Evolutionary conservation across 352 stramenopile species (phyloP).

Genomic region (Globisporangium paroecandrum): DNA sequence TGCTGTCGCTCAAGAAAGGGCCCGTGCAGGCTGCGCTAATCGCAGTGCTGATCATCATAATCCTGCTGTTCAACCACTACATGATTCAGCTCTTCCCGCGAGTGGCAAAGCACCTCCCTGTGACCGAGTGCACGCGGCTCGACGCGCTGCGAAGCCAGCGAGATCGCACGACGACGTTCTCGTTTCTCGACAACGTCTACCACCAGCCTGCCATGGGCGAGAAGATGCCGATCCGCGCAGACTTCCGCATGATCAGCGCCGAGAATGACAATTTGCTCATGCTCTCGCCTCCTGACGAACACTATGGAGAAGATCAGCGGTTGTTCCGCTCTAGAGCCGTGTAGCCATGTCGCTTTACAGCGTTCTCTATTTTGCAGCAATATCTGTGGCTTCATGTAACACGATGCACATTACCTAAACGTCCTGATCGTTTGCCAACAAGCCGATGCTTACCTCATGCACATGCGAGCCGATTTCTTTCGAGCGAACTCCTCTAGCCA

Average conservation of each 20-base stretch:
- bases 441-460: neutral
- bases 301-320: constrained; percentile 38
- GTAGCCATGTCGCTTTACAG: neutral
- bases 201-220: constrained; percentile 67
- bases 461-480: constrained; percentile 26
- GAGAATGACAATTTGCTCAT: constrained; percentile 25
- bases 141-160: constrained; percentile 37
- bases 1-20: constrained; percentile 78
- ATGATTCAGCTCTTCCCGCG: constrained; percentile 49
- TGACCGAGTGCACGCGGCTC: constrained; percentile 54
- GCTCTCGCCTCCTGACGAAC: constrained; percentile 38
- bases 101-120: constrained; percentile 54
- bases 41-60: constrained; percentile 29
- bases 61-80: constrained; percentile 67
- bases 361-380: neutral
- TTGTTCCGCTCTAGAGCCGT: constrained; percentile 29
- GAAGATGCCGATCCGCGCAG: constrained; percentile 36
- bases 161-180: constrained; percentile 33
- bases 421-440: neutral
- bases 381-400: neutral
- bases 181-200: constrained; percentile 72
- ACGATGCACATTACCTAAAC: neutral
- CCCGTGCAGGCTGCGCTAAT: constrained; percentile 20
- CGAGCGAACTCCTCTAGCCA: constrained; percentile 32
- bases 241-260: constrained; percentile 59